phyloP scores from a whole-genome alignment of 306 rosid species.

The Luffa acutangula region DNA sequence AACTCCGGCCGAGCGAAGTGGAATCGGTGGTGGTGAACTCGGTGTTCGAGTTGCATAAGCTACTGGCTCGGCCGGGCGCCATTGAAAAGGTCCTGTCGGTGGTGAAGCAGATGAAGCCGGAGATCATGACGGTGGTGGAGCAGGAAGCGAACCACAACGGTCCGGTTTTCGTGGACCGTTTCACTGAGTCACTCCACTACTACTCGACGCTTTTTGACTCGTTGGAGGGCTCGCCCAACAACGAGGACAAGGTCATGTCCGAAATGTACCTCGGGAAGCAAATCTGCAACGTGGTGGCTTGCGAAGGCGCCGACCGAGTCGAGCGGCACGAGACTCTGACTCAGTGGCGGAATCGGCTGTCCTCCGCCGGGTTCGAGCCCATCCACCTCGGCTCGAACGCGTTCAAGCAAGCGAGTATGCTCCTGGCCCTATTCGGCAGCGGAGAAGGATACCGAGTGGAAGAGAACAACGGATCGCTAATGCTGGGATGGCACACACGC shows the following conservation, averaged over 20 bases:
- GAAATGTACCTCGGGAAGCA: constrained; percentile 86
- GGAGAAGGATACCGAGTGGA: constrained; percentile 89
- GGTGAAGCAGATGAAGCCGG: constrained; percentile 63
- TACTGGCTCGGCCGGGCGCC: constrained; percentile 72
- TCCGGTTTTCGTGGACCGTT: constrained; percentile 54
- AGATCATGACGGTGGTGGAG: constrained; percentile 75
- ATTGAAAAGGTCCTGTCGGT: constrained; percentile 65
- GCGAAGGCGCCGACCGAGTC: constrained; percentile 76
- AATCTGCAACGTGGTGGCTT: constrained; percentile 80
- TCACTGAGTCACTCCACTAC: constrained; percentile 81
- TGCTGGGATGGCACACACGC: constrained; percentile 86
- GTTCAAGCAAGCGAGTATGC: constrained; percentile 83
- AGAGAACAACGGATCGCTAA: constrained; percentile 62
- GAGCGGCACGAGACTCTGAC: constrained; percentile 69
- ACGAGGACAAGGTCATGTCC: constrained; percentile 58
- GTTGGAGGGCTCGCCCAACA: constrained; percentile 55
- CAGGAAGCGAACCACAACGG: constrained; percentile 88
- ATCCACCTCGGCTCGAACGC: constrained; percentile 86
- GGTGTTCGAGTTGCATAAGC: constrained; percentile 68
- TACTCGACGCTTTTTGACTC: constrained; percentile 95
- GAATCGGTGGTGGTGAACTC: constrained; percentile 89
- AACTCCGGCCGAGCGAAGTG: constrained; percentile 45
- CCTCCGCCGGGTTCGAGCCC: constrained; percentile 47
- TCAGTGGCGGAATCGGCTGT: constrained; percentile 67
- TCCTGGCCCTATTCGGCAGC: constrained; percentile 53